A percentile compares a stretch with the other conserved stretches of the same genome.
Conservation (phyloP, 1,284 basidiomycete genomes). For the Phellopilus nigrolimitatus region DNA sequence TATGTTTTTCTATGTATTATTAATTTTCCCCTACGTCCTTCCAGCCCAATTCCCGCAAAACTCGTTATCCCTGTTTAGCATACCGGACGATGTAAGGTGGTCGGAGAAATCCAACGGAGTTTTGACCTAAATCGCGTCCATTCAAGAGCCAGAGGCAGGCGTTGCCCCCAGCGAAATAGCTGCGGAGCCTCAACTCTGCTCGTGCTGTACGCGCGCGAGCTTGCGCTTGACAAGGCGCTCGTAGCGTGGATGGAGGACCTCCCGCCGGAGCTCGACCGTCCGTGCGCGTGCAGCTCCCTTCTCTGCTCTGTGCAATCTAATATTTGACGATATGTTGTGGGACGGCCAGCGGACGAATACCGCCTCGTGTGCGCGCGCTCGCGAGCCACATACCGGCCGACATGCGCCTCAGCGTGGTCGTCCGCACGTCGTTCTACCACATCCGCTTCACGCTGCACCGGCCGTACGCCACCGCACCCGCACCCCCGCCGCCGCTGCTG, state of each 20-base stretch:
- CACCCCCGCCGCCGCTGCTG: conserved; percentile 19
- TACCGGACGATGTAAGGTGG: too few species aligned
- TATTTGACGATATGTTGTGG: not conserved
- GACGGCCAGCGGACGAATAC: conserved; percentile 56
- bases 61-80: too few species aligned
- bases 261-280: conserved; percentile 45
- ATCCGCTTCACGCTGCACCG: conserved; percentile 78
- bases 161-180: conserved; percentile 64
- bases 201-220: conserved; percentile 68
- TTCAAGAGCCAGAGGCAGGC: conserved; percentile 14
- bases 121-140: not conserved
- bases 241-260: conserved; percentile 68
- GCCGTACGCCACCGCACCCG: conserved; percentile 54
- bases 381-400: conserved; percentile 48
- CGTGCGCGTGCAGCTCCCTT: not conserved
- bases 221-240: conserved; percentile 61
- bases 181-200: conserved; percentile 73
- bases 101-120: too few species aligned
- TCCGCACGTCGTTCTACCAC: conserved; percentile 69
- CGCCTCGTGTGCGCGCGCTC: conserved; percentile 61
- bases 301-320: not conserved
- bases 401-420: conserved; percentile 62
- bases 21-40: too few species aligned
- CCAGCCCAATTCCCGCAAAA: too few species aligned
- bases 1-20: too few species aligned